These are phyloP conservation scores for Solanum microdontum DNA, from an alignment of 257 asterid genomes.

Conservation along the genomic window DNA sequence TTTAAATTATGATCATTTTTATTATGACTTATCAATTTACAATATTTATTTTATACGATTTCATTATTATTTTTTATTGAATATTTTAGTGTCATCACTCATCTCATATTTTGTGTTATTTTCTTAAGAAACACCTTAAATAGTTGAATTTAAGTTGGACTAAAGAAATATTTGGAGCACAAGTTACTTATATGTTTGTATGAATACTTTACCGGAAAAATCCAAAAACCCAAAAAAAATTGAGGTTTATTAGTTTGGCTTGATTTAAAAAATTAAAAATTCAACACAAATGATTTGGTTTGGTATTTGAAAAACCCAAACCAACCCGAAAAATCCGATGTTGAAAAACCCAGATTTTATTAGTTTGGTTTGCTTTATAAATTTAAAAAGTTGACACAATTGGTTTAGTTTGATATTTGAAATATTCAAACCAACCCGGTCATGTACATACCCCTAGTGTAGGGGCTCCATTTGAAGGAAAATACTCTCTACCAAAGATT, in stretches of 20 bases:
- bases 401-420: too few species aligned
- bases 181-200: neutral
- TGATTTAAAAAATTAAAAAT: neutral
- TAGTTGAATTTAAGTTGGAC: too few species aligned
- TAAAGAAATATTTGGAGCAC: neutral
- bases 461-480: neutral
- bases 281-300: neutral
- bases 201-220: neutral
- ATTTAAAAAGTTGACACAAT: neutral
- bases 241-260: too few species aligned
- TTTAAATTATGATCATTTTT: too few species aligned
- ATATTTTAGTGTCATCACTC: too few species aligned
- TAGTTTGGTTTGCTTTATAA: too few species aligned
- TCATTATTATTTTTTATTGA: neutral
- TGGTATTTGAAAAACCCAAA: neutral
- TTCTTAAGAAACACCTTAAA: neutral
- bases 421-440: neutral
- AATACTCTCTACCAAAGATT: neutral
- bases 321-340: neutral
- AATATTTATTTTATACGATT: too few species aligned
- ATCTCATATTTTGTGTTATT: too few species aligned
- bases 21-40: neutral
- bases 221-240: neutral
- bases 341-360: too few species aligned
- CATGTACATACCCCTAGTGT: neutral